These are phyloP conservation scores for Brassica rapa DNA, from an alignment of 345 rosid genomes.

Conservation along the genomic window DNA sequence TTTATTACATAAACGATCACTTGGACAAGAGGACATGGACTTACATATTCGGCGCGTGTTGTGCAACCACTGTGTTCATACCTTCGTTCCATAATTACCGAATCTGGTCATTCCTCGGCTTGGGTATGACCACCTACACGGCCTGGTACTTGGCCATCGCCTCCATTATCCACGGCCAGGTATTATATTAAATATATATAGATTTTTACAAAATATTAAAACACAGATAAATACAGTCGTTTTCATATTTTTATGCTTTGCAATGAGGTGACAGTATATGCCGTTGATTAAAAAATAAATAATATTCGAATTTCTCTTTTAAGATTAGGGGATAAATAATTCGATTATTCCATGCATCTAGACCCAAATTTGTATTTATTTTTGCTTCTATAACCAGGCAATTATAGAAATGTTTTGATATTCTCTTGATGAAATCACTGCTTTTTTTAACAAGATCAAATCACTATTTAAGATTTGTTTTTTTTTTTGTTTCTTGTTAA, in stretches of 20 bases:
- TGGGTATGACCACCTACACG: constrained; percentile 99
- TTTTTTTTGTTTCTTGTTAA: not conserved
- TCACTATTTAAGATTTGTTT: not conserved
- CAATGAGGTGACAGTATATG: constrained; percentile 41
- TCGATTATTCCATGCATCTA: constrained; percentile 28
- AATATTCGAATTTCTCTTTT: constrained; percentile 26
- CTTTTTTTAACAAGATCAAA: not conserved
- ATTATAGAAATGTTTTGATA: not conserved
- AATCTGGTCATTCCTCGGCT: constrained; percentile 97
- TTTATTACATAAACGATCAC: constrained; percentile 92
- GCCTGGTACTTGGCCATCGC: constrained; percentile 96
- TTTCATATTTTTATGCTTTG: constrained; percentile 37
- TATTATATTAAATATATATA: not conserved
- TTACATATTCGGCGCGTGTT: constrained; percentile 98
- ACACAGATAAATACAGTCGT: constrained; percentile 22
- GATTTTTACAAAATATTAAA: not conserved
- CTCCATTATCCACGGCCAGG: constrained; percentile 84
- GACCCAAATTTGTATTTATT: constrained; percentile 14
- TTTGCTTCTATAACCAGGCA: not conserved
- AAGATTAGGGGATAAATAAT: constrained; percentile 10
- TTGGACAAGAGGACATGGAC: constrained; percentile 99
- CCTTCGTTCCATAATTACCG: constrained; percentile 99
- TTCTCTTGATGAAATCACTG: not conserved
- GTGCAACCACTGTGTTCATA: constrained; percentile 98
- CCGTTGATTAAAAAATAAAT: not conserved